These are phyloP conservation scores for Entophlyctis helioformis DNA, from an alignment of 192 early-diverging fungal genomes.

Conservation along the genomic window DNA sequence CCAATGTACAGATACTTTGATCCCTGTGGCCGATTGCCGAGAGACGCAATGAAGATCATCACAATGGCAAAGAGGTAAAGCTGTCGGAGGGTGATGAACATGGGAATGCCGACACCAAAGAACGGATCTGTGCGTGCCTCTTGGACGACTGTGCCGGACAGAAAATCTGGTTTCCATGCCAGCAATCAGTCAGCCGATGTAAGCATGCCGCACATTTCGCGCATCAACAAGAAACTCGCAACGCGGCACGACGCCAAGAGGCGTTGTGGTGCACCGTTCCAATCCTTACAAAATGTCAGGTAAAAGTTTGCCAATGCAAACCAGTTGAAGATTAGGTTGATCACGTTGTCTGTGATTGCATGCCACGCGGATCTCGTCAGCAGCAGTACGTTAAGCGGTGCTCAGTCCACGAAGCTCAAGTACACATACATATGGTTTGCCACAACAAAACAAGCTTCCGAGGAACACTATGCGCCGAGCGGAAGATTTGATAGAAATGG, in stretches of 20 bases:
- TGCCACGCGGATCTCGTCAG: no score
- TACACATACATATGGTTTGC: slow-evolving; percentile 9
- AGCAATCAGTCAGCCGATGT: no score
- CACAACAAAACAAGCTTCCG: slow-evolving; percentile 53
- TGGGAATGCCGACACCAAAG: slow-evolving; percentile 15
- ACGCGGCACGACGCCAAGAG: no score
- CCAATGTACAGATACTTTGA: slow-evolving; percentile 24
- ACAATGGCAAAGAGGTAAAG: slow-evolving; percentile 31
- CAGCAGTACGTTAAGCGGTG: no score
- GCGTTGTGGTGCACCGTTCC: background rate
- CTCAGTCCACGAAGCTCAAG: no score
- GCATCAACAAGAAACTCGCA: no score
- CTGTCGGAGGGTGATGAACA: slow-evolving; percentile 21
- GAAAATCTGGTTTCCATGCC: slow-evolving; percentile 21
- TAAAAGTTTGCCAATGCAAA: slow-evolving; percentile 64
- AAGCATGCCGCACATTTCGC: no score
- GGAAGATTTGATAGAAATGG: slow-evolving; percentile 57
- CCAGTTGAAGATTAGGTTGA: slow-evolving; percentile 65
- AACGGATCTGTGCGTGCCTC: slow-evolving; percentile 39
- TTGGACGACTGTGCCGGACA: slow-evolving; percentile 15
- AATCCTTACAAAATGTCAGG: slow-evolving; percentile 24
- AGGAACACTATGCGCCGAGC: slow-evolving; percentile 46
- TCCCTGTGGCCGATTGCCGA: slow-evolving; percentile 46
- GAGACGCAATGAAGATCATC: slow-evolving; percentile 30
- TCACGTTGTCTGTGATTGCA: slow-evolving; percentile 16